Base-by-base conservation (phyloP, 139 green algal genomes). In the Volvox africanus region DNA sequence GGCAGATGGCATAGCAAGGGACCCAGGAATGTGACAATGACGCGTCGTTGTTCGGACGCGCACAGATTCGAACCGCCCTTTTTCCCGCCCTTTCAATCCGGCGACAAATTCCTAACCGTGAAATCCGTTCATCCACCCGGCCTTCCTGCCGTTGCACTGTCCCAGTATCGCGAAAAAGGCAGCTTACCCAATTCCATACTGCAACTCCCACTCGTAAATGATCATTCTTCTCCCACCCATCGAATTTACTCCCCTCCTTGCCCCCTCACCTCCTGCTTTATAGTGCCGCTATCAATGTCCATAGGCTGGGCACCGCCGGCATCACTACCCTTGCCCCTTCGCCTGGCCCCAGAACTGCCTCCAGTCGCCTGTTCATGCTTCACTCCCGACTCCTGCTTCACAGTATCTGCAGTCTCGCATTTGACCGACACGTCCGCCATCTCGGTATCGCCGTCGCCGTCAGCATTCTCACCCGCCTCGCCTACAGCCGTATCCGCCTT, bases 251-350 rank as follows among this genome's bases (percentile, higher is more conserved):
- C 67, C 22, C 6, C 67, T 75, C 67, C 50, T 82, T 55, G 44
- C 44, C 44, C 33, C 32, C 55, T 21, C 17, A 62, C 55, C 75
- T 87, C 62, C 76, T 83, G 73, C 75, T 92, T 78, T 22, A 92
- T 55, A 71, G 61, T 92, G 28, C 68, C 93, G 13, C 92, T 92
- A n/a, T 37, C 71, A 50, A 86, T 69, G 6, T 68, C 88, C 88
- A 87, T 86, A 21, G 77, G 36, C 35, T 28, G 32, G 3, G 92
- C 92, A 9, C 62, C 88, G 33, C 87, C 77, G 30, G 91, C 92
- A 1, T 93, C 86, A 20, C 80, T 88, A 0, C 61, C 78, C 33
- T 93, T 91, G 16, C 92, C 85, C 32, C 92, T 35, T 62, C 14
- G 55, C 80, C 67, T 68, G 5, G 0, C 68, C 65, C 1, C 87